Evolutionary conservation across 208 protist species (phyloP).

Genomic region (Wallacemonas sp.): DNA sequence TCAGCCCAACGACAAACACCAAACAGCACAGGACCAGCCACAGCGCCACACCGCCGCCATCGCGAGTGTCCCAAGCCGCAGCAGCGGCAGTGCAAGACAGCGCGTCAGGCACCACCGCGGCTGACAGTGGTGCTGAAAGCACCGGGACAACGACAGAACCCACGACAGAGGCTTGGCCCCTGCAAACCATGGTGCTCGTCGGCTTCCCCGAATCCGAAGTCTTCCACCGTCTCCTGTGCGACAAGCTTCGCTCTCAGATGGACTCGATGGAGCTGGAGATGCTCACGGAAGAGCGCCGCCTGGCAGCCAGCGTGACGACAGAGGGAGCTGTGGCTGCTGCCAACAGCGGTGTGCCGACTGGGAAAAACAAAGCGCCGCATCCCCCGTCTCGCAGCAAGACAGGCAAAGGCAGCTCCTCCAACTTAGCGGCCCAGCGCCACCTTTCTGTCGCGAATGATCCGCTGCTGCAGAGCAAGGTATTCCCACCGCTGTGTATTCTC

Average conservation of each 20-base stretch:
- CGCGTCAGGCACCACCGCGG: background rate
- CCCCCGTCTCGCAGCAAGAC: constrained; percentile 1
- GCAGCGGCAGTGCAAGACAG: background rate
- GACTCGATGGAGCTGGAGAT: constrained; percentile 53
- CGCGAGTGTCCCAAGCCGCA: background rate
- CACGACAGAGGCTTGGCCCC: too few relatives aligned
- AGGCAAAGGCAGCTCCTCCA: constrained; percentile 11
- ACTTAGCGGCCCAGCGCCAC: background rate
- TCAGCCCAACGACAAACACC: background rate
- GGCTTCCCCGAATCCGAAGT: constrained; percentile 67
- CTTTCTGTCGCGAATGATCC: background rate
- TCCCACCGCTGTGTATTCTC: constrained; percentile 69
- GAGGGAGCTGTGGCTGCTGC: constrained; percentile 4
- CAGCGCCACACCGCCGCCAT: background rate
- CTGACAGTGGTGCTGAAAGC: too few relatives aligned
- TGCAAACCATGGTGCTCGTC: constrained; percentile 49
- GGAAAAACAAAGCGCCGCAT: constrained; percentile 4
- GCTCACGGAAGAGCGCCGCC: constrained; percentile 18
- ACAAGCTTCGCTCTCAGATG: constrained; percentile 42
- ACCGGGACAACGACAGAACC: background rate
- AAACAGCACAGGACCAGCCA: background rate
- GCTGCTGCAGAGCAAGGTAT: constrained; percentile 23
- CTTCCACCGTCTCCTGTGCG: constrained; percentile 51
- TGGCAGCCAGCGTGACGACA: background rate
- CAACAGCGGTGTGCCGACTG: constrained; percentile 1